Evolutionary conservation across 176 grass and related monocot genomes (phyloP).

Genomic region (Thalia dealbata): DNA sequence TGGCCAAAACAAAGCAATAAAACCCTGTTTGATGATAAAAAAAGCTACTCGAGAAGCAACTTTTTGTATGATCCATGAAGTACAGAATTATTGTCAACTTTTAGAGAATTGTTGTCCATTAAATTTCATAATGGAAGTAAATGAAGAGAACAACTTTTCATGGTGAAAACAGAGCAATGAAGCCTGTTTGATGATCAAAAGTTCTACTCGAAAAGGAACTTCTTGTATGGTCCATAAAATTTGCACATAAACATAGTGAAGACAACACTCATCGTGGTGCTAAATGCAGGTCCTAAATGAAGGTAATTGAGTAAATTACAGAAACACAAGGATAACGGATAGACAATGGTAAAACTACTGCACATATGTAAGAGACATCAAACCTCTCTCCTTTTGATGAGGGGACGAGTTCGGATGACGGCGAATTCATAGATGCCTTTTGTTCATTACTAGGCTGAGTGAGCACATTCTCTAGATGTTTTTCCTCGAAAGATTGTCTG

Average conservation of each 20-base stretch:
- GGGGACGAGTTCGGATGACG: constrained; percentile 43
- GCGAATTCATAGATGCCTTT: constrained; percentile 52
- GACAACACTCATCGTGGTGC: background rate
- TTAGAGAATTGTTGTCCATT: too few species aligned
- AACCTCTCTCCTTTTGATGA: constrained; percentile 50
- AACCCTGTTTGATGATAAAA: background rate
- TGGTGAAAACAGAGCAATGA: background rate
- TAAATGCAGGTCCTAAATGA: background rate
- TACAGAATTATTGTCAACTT: constrained; percentile 14
- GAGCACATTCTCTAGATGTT: constrained; percentile 24
- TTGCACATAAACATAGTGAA: background rate
- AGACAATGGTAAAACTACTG: background rate
- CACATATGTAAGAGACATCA: constrained; percentile 1
- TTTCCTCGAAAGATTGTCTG: constrained; percentile 35
- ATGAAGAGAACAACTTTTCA: background rate
- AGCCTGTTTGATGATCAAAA: background rate
- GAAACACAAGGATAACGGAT: background rate
- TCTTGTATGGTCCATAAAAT: background rate
- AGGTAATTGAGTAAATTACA: background rate
- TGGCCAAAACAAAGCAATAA: background rate
- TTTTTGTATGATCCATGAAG: background rate
- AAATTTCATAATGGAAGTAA: background rate
- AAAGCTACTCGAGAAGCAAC: background rate
- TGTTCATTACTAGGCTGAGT: constrained; percentile 32
- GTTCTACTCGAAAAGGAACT: background rate